A percentile compares a stretch with the other conserved stretches of the same genome.
Evolutionary conservation across 2,329 filamentous ascomycete species (phyloP).

Genomic region (Fusarium sp.): DNA sequence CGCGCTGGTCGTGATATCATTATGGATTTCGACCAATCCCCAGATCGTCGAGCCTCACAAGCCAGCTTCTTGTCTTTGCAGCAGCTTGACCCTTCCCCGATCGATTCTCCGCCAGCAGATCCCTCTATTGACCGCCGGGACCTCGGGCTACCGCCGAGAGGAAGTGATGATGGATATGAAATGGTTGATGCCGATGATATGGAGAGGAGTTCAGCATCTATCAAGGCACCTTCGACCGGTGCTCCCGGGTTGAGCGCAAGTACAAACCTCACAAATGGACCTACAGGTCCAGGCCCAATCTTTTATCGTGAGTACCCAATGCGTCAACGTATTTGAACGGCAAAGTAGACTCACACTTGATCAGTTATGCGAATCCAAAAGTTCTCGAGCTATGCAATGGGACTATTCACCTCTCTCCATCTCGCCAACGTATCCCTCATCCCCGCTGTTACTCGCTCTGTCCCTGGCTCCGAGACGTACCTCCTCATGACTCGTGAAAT

Average conservation of each 20-base stretch:
- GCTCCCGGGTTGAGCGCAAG: slow-evolving; percentile 67
- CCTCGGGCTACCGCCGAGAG: slow-evolving; percentile 46
- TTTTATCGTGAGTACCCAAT: slow-evolving; percentile 72
- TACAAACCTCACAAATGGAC: slow-evolving; percentile 26
- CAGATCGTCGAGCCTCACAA: slow-evolving; percentile 37
- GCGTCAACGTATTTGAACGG: not conserved
- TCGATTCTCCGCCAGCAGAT: slow-evolving; percentile 64
- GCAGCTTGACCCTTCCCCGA: slow-evolving; percentile 84
- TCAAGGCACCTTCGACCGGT: slow-evolving; percentile 55
- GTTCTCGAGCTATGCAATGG: slow-evolving; percentile 89
- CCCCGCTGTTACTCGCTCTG: slow-evolving; percentile 76
- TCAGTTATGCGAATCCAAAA: slow-evolving; percentile 72
- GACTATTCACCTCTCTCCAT: slow-evolving; percentile 79
- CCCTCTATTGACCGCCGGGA: slow-evolving; percentile 53
- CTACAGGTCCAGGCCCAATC: slow-evolving; percentile 69
- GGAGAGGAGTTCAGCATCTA: slow-evolving; percentile 44
- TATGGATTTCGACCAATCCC: slow-evolving; percentile 39
- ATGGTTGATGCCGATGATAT: slow-evolving; percentile 42
- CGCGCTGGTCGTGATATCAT: slow-evolving; percentile 21
- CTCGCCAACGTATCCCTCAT: slow-evolving; percentile 84
- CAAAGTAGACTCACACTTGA: not conserved
- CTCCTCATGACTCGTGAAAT: slow-evolving; percentile 90
- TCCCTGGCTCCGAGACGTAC: slow-evolving; percentile 81
- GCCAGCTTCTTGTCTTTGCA: slow-evolving; percentile 68
- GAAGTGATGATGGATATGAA: slow-evolving; percentile 45